Percentiles rank a stretch among this genome's conserved stretches.
Evolutionary conservation across 306 rosid species (phyloP).

Genomic region (Trifolium subterraneum): DNA sequence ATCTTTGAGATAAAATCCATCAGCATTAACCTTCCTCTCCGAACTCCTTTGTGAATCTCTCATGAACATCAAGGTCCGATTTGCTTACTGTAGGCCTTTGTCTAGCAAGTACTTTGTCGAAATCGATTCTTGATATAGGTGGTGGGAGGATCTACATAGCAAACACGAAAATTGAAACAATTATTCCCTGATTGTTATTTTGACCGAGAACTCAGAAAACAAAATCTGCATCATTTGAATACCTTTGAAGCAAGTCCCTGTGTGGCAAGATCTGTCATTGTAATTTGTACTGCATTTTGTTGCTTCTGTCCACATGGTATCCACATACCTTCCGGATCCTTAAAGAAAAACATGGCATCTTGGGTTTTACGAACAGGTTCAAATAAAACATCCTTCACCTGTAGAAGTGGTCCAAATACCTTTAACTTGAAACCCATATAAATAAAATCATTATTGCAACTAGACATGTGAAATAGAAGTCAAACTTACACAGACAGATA

Average conservation of each 20-base stretch:
- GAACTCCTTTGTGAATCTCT: slow-evolving; percentile 95
- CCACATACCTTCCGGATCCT: slow-evolving; percentile 70
- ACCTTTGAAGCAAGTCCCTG: slow-evolving; percentile 91
- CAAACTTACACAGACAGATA: slow-evolving; percentile 94
- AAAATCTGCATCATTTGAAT: slow-evolving; percentile 40
- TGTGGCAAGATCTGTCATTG: slow-evolving; percentile 89
- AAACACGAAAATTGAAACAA: slow-evolving; percentile 25
- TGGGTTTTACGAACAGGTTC: slow-evolving; percentile 99
- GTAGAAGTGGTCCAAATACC: slow-evolving; percentile 30
- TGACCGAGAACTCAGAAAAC: background rate
- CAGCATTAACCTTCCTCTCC: slow-evolving; percentile 94
- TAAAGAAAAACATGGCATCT: slow-evolving; percentile 94
- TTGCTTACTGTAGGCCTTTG: slow-evolving; percentile 98
- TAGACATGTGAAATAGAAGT: slow-evolving; percentile 11
- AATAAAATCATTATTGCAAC: slow-evolving; percentile 26
- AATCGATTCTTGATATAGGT: slow-evolving; percentile 81
- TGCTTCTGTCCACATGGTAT: slow-evolving; percentile 97
- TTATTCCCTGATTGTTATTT: slow-evolving; percentile 7
- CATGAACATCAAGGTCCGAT: slow-evolving; percentile 83
- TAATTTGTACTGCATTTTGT: slow-evolving; percentile 66
- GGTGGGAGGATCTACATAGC: slow-evolving; percentile 91
- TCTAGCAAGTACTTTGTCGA: slow-evolving; percentile 97
- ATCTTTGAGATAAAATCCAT: slow-evolving; percentile 49
- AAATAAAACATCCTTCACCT: slow-evolving; percentile 98
- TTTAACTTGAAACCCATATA: slow-evolving; percentile 16